Evolutionary conservation across 2,329 filamentous ascomycete species (phyloP).

Genomic region (Phialemonium atrogriseum): DNA sequence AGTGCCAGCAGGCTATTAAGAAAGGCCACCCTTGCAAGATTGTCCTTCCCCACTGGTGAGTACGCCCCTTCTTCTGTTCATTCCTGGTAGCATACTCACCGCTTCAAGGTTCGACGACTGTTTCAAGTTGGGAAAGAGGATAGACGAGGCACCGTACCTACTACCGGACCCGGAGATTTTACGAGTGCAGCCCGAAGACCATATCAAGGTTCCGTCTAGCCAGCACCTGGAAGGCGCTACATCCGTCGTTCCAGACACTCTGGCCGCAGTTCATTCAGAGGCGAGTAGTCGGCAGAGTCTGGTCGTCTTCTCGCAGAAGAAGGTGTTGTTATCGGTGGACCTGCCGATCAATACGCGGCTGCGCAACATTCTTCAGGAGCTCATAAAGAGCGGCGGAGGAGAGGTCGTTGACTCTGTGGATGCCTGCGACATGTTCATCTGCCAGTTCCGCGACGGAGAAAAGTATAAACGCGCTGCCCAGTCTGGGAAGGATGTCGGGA

Average conservation of each 20-base stretch:
- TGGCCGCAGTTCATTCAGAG: slow-evolving; percentile 30
- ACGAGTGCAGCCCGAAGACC: slow-evolving; percentile 45
- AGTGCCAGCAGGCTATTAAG: slow-evolving; percentile 52
- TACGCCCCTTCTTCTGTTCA: slow-evolving; percentile 1
- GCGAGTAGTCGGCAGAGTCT: slow-evolving; percentile 38
- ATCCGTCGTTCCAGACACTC: slow-evolving; percentile 34
- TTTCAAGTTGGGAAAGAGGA: slow-evolving; percentile 82
- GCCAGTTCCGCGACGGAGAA: slow-evolving; percentile 73
- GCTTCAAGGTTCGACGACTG: slow-evolving; percentile 86
- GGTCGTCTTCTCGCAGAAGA: slow-evolving; percentile 69
- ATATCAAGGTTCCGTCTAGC: slow-evolving; percentile 47
- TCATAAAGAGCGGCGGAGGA: slow-evolving; percentile 68
- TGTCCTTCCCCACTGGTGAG: slow-evolving; percentile 81
- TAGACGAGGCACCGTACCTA: slow-evolving; percentile 78
- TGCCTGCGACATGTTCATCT: slow-evolving; percentile 75
- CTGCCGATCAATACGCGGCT: slow-evolving; percentile 62
- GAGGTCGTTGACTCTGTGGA: slow-evolving; percentile 55
- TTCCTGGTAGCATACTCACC: not conserved
- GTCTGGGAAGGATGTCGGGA: slow-evolving; percentile 76
- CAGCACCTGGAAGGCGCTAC: slow-evolving; percentile 61
- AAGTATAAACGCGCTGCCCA: slow-evolving; percentile 73
- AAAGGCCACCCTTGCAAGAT: slow-evolving; percentile 70
- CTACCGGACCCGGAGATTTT: slow-evolving; percentile 82
- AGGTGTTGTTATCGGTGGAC: slow-evolving; percentile 69
- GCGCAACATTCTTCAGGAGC: slow-evolving; percentile 55